These are phyloP conservation scores for Avena atlantica DNA, from an alignment of 176 grass and related monocot genomes.

Conservation along the genomic window DNA sequence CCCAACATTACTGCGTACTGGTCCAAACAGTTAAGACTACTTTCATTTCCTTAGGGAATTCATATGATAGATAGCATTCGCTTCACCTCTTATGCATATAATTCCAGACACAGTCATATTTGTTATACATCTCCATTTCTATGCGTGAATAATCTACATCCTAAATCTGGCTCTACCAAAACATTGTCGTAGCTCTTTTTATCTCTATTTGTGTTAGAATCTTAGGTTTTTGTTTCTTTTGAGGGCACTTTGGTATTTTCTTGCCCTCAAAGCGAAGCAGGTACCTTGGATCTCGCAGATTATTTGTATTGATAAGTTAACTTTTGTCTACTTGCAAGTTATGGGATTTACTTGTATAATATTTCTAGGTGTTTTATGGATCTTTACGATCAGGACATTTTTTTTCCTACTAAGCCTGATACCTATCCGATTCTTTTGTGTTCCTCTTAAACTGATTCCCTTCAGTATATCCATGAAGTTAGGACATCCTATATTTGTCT, in stretches of 20 bases:
- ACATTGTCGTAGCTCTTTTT: background rate
- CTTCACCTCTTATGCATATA: background rate
- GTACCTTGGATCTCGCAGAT: background rate
- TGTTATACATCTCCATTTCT: background rate
- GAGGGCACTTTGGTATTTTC: background rate
- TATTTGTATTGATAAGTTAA: background rate
- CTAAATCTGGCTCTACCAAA: background rate
- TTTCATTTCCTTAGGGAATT: conserved; percentile 16
- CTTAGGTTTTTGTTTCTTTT: background rate
- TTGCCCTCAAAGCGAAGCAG: background rate
- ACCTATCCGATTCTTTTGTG: background rate
- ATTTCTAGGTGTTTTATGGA: conserved; percentile 13
- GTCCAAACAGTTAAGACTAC: background rate
- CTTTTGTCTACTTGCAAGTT: background rate
- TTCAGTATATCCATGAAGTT: background rate
- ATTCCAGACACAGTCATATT: background rate
- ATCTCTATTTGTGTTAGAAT: background rate
- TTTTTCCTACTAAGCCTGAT: background rate
- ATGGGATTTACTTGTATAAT: background rate
- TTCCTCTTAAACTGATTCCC: background rate
- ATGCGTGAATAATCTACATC: background rate
- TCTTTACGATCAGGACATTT: background rate
- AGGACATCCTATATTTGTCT: conserved; percentile 6
- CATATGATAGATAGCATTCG: background rate
- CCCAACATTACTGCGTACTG: background rate